Conservation (phyloP, 495 filamentous ascomycete genomes). For the Physcia stellaris region DNA sequence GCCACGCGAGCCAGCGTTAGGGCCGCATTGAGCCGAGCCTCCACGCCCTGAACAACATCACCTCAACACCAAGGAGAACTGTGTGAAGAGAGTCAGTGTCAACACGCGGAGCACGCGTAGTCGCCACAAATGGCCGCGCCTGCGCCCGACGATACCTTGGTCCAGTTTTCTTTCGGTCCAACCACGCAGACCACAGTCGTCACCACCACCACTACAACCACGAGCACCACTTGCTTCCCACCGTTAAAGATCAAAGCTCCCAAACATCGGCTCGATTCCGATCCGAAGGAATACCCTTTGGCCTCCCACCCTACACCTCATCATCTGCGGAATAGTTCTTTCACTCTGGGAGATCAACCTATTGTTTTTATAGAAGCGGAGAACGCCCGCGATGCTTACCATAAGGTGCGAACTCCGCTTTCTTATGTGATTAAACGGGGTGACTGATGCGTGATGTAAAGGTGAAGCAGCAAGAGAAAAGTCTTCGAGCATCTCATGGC, state of each 20-base stretch:
- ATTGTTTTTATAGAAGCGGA: conserved; percentile 57
- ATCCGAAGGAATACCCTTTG: conserved; percentile 81
- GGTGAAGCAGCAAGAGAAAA: conserved; percentile 35
- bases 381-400: conserved; percentile 36
- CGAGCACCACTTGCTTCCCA: conserved; percentile 74
- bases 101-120: too few relatives aligned
- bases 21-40: too few relatives aligned
- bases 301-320: conserved; percentile 68
- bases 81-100: too few relatives aligned
- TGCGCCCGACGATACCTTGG: conserved; percentile 29
- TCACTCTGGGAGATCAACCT: conserved; percentile 51
- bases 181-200: conserved; percentile 66
- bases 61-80: too few relatives aligned
- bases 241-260: conserved; percentile 68
- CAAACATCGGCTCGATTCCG: conserved; percentile 56
- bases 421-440: not conserved
- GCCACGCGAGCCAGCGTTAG: too few relatives aligned
- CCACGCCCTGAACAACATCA: too few relatives aligned
- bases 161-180: conserved; percentile 56
- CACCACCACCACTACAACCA: conserved; percentile 89
- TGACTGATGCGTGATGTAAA: too few relatives aligned
- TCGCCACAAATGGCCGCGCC: too few relatives aligned
- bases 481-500: conserved; percentile 41
- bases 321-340: conserved; percentile 56
- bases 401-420: conserved; percentile 37